Evolutionary conservation across 2,329 filamentous ascomycete species (phyloP), one percentile per base, ranked within the genome.

Genomic region (Alternaria gaisen): DNA sequence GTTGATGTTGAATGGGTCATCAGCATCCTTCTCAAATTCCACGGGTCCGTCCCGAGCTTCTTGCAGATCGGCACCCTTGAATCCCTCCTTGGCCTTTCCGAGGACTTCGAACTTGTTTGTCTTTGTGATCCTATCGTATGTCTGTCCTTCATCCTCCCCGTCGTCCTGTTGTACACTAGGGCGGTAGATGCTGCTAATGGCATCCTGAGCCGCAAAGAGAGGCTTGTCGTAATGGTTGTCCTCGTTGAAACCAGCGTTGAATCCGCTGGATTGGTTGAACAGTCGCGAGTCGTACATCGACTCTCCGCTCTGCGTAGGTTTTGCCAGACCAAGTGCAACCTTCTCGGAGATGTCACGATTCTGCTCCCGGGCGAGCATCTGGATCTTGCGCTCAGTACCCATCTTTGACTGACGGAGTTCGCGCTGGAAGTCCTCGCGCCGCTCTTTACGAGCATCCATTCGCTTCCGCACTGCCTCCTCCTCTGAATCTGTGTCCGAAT

Each of bases 211-310:
- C 1, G 94, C 94, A 77, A 99, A 99, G 8, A 99, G 83, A 20
- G 95, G 95, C 81, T 98, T 98, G 79, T 98, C 95, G 81, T 98
- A 99, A 0, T 90, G 89, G 75, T 99, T 95, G 78, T 99, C 95
- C 79, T 99, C 95, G 79, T 99, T 99, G 85, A 97, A 93, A 0
- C 94, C 95, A 53, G 89, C 87, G 69, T 93, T 90, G 76, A 99
- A 96, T 0, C 95, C 95, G 70, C 91, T 94, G 6, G 89, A 91
- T 80, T 97, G 93, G 80, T 98, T 97, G 81, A 99, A 99, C 30
- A 99, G 82, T 41, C 95, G 86, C 2, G 93, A 96, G 81, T 99
- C 95, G 82, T 96, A 99, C 95, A 98, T 98, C 24, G 91, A 90
- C 79, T 99, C 95, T 56, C 90, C 90, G 52, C 90, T 91, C 76